Base-by-base conservation (phyloP, 2,329 filamentous ascomycete genomes). In the Colletotrichum noveboracense region DNA sequence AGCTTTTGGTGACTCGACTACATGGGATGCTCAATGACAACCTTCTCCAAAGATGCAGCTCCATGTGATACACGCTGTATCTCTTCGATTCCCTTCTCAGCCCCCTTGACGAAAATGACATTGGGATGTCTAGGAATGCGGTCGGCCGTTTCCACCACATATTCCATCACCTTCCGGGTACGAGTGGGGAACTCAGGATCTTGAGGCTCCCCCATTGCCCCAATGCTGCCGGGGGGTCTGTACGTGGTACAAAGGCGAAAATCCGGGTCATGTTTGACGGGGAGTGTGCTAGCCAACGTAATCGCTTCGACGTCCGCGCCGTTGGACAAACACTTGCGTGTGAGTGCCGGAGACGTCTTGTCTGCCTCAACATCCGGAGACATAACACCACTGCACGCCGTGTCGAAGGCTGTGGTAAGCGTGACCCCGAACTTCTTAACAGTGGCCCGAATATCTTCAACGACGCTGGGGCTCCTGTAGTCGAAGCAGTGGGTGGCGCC, bases 401-500 rank as follows among this genome's bases (percentile, higher is more conserved):
- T 62, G 5, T 73, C 65, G 24, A 73, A 64, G 6, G 34, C 70
- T 9, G 26, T 61, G 18, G n/a, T n/a, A 7, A 73, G 21, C 8
- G n/a, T 16, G 7, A 62, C 1, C 1, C 56, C 65, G 4, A 73
- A 30, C 3, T 16, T 18, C 9, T 55, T 36, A 0, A 34, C 55
- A 1, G 55, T 32, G 16, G 55, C 55, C 30, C 18, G 65, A 7
- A 74, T 74, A 5, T 69, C 38, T 3, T 48, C 43, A 26, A 24
- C 12, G 0, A 65, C 43, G 13, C 9, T 21, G 14, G 71, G 24
- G 34, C 32, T 65, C 9, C 26, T 30, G 30, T 86, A 85, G 64
- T 85, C 83, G 66, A 86, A 85, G 36, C 80, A 82, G 21, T 80
- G 74, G 7, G 79, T 80, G 1, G 84, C 85, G 1, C 85, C 84